Evolutionary conservation across 495 filamentous ascomycete genomes (phyloP).

Genomic region (Cudoniella acicularis): DNA sequence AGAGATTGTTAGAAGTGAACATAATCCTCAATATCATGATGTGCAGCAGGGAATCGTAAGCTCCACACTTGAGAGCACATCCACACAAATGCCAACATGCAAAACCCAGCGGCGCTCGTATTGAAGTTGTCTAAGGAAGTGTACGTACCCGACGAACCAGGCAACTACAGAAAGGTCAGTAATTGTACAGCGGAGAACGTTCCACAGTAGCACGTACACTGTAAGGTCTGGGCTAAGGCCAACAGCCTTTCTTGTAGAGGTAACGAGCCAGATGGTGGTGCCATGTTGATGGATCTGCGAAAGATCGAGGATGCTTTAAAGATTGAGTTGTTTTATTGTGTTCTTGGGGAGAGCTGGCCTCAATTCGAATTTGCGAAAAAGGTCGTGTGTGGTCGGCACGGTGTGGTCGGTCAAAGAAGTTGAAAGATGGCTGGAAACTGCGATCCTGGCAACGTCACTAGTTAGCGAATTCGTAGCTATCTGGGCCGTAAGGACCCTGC

Average conservation of each 20-base stretch:
- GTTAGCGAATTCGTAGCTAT: background rate
- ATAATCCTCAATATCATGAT: slow-evolving; percentile 10
- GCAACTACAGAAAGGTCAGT: slow-evolving; percentile 39
- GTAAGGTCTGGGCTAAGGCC: slow-evolving; percentile 77
- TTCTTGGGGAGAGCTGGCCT: background rate
- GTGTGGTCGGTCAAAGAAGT: background rate
- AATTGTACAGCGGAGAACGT: background rate
- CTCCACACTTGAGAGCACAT: slow-evolving; percentile 6
- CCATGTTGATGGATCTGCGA: slow-evolving; percentile 48
- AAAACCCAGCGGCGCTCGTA: background rate
- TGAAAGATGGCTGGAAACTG: slow-evolving; percentile 7
- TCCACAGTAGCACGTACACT: slow-evolving; percentile 56
- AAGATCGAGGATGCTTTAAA: background rate
- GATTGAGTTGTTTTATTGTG: background rate
- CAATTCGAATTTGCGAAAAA: background rate
- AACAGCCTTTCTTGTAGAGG: slow-evolving; percentile 72
- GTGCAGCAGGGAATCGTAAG: slow-evolving; percentile 13
- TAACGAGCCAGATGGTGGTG: slow-evolving; percentile 67
- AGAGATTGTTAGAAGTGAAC: slow-evolving; percentile 10
- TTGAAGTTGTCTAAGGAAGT: background rate
- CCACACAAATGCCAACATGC: background rate
- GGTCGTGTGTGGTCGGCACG: background rate
- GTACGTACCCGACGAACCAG: slow-evolving; percentile 88
- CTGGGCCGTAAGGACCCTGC: too few species aligned
- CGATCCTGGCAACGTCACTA: background rate